A percentile compares a stretch with the other conserved stretches of the same genome.
These are phyloP conservation scores for Podosphaera xanthii DNA, from an alignment of 2,329 filamentous ascomycete genomes.

Conservation along the genomic window DNA sequence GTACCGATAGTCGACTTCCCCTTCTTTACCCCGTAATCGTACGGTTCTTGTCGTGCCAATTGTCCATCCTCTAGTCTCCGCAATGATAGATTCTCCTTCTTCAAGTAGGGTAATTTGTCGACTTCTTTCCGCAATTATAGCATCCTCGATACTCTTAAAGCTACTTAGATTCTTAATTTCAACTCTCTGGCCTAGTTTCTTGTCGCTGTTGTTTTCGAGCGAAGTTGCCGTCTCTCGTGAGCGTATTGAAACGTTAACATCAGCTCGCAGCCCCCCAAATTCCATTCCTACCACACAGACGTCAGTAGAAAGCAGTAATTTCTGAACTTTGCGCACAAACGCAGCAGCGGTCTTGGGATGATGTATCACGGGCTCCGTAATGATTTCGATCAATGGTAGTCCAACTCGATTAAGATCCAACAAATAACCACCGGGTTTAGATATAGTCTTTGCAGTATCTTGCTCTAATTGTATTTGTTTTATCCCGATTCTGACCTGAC, in stretches of 20 bases:
- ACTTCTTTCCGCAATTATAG: constrained; percentile 74
- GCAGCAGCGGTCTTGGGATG: constrained; percentile 71
- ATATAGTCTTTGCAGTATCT: constrained; percentile 84
- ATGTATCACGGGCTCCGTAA: constrained; percentile 74
- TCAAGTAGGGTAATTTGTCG: constrained; percentile 68
- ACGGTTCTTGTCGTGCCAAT: constrained; percentile 64
- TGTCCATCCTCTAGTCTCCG: constrained; percentile 86
- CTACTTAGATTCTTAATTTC: constrained; percentile 96
- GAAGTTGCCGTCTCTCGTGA: constrained; percentile 17
- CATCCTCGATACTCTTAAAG: constrained; percentile 86
- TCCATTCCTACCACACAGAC: constrained; percentile 88
- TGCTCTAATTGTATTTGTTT: constrained; percentile 95
- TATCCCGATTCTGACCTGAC: constrained; percentile 53
- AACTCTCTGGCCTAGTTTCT: constrained; percentile 58
- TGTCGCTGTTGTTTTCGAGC: constrained; percentile 31
- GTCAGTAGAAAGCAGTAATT: constrained; percentile 54
- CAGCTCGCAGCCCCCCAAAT: constrained; percentile 66
- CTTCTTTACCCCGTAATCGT: constrained; percentile 73
- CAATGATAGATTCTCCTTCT: constrained; percentile 47
- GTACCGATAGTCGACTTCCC: constrained; percentile 91
- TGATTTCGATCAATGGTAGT: constrained; percentile 80
- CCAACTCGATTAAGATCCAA: constrained; percentile 90
- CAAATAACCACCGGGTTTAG: constrained; percentile 52
- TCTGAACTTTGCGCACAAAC: constrained; percentile 72
- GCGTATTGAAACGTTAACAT: constrained; percentile 82